A percentile compares a stretch with the other conserved stretches of the same genome.
Evolutionary conservation across 129 eudicot genomes (phyloP).

Genomic region (Smallanthus sonchifolius): DNA sequence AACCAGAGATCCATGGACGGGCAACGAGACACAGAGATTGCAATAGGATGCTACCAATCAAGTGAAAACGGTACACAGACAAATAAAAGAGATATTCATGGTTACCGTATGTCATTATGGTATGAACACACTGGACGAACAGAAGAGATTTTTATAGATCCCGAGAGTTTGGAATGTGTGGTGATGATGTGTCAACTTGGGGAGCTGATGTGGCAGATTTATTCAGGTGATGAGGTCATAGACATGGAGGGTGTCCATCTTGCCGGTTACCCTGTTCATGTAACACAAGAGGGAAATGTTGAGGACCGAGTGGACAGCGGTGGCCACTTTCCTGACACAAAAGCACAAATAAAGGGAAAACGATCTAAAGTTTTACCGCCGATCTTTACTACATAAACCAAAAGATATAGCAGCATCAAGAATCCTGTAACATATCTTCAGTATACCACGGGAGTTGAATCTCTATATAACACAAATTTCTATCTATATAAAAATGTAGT

Average conservation of each 20-base stretch:
- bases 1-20: constrained; percentile 99
- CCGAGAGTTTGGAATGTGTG: constrained; percentile 67
- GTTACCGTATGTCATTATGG: constrained; percentile 82
- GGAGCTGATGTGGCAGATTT: constrained; percentile 69
- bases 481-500: not conserved
- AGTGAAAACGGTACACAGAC: constrained; percentile 19
- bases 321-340: constrained; percentile 72
- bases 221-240: constrained; percentile 53
- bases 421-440: constrained; percentile 5
- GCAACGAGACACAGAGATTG: constrained; percentile 86
- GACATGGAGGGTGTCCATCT: constrained; percentile 93
- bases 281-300: constrained; percentile 53
- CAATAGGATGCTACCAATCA: constrained; percentile 83
- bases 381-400: constrained; percentile 57
- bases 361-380: constrained; percentile 70
- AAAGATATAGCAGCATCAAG: not conserved
- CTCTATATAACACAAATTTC: not conserved
- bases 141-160: constrained; percentile 42
- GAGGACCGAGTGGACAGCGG: constrained; percentile 40
- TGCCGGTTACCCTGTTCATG: constrained; percentile 58
- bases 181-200: constrained; percentile 49
- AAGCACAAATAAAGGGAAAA: constrained; percentile 64
- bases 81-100: constrained; percentile 45
- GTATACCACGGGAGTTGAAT: not conserved
- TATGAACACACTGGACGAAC: constrained; percentile 75